Evolutionary conservation across 208 protist species (phyloP).

Genomic region (Leishmania mexicana): DNA sequence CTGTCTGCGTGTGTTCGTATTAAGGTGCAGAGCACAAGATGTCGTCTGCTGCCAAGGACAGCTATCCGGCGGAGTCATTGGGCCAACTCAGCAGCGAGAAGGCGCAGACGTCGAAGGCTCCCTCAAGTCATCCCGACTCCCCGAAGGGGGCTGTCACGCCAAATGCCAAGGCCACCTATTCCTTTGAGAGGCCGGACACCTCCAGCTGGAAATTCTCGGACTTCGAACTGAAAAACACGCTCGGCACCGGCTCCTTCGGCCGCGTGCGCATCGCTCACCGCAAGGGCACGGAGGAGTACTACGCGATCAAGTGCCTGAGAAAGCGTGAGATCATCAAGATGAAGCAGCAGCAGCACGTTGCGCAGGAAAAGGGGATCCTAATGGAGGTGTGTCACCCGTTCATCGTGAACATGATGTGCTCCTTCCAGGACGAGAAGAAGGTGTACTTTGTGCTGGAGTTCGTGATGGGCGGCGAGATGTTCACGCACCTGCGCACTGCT

Average conservation of each 20-base stretch:
- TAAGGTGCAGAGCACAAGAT: neutral
- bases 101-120: neutral
- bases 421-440: slow-evolving; percentile 93
- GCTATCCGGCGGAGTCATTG: slow-evolving; percentile 1
- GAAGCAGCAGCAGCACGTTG: slow-evolving; percentile 88
- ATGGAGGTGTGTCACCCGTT: slow-evolving; percentile 92
- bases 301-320: slow-evolving; percentile 92
- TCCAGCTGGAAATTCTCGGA: slow-evolving; percentile 80
- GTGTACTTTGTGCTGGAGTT: slow-evolving; percentile 95
- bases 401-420: slow-evolving; percentile 94
- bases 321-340: slow-evolving; percentile 91
- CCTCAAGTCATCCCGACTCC: slow-evolving; percentile 14
- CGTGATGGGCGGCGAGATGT: slow-evolving; percentile 92
- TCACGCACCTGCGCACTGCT: slow-evolving; percentile 85
- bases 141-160: neutral
- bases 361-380: slow-evolving; percentile 91
- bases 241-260: slow-evolving; percentile 94
- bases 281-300: slow-evolving; percentile 84
- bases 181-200: slow-evolving; percentile 73
- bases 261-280: slow-evolving; percentile 89
- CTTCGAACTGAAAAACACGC: slow-evolving; percentile 85
- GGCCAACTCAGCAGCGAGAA: slow-evolving; percentile 11
- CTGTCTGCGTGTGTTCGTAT: neutral
- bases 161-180: slow-evolving; percentile 15
- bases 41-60: slow-evolving; percentile 10